phyloP scores from a whole-genome alignment of 225 moss, liverwort and hornwort species.

The Pleurozium schreberi region DNA sequence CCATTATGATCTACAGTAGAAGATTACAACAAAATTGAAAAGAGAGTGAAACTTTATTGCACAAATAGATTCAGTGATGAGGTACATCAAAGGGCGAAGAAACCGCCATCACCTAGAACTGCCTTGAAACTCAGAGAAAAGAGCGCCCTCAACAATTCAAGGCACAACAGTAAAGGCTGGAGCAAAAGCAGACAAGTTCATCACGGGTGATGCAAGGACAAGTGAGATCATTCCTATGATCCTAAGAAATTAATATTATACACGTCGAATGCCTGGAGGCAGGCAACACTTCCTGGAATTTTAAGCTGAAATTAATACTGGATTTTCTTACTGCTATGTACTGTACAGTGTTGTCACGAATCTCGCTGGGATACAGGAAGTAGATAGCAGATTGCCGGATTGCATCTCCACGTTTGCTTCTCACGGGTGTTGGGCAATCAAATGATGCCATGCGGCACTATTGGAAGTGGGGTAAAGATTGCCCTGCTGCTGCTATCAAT shows the following conservation, averaged over 20 bases:
- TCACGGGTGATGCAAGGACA: conserved; percentile 21
- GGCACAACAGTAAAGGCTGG: background rate
- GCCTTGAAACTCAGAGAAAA: background rate
- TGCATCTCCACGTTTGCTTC: background rate
- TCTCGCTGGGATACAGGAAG: background rate
- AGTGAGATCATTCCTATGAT: conserved; percentile 3
- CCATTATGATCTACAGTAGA: background rate
- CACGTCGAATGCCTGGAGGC: background rate
- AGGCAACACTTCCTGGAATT: background rate
- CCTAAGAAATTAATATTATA: background rate
- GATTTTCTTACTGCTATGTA: too few species aligned
- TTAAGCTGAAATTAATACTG: background rate
- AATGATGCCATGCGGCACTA: background rate
- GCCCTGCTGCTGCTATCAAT: background rate
- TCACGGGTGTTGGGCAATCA: background rate
- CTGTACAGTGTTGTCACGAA: conserved; percentile 1
- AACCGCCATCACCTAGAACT: conserved; percentile 27
- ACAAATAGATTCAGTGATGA: background rate
- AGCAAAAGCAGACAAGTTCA: background rate
- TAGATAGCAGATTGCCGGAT: background rate
- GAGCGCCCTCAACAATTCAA: background rate
- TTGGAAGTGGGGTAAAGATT: background rate
- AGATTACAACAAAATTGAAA: background rate
- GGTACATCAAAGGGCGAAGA: background rate
- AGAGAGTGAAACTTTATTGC: background rate